Evolutionary conservation across 2,329 filamentous ascomycete genomes (phyloP).

Genomic region (Chaetomiaceae sp.): DNA sequence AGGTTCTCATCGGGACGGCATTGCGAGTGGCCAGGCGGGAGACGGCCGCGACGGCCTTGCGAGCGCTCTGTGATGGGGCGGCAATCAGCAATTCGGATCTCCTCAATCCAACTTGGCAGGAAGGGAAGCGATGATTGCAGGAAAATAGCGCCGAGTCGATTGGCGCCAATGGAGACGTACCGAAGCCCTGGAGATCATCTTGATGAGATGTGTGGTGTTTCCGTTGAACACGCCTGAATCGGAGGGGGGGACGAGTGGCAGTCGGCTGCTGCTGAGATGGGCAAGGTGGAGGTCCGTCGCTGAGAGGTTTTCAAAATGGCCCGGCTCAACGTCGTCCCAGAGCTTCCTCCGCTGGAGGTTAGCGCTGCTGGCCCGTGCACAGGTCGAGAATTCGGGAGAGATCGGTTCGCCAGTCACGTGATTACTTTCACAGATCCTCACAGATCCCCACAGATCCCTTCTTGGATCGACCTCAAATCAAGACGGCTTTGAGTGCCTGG

Average conservation of each 20-base stretch:
- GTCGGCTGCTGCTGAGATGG: slow-evolving; percentile 23
- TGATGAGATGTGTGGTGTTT: slow-evolving; percentile 44
- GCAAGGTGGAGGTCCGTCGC: slow-evolving; percentile 30
- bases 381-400: slow-evolving; percentile 16
- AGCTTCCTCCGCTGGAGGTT: slow-evolving; percentile 14
- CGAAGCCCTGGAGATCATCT: slow-evolving; percentile 55
- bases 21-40: slow-evolving; percentile 46
- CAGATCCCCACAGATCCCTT: no score
- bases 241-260: slow-evolving; percentile 27
- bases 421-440: no score
- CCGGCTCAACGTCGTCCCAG: slow-evolving; percentile 23
- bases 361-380: slow-evolving; percentile 17
- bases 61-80: slow-evolving; percentile 41
- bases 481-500: no score
- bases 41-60: slow-evolving; percentile 47
- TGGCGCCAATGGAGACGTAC: slow-evolving; percentile 39
- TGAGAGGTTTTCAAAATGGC: slow-evolving; percentile 43
- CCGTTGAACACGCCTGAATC: slow-evolving; percentile 37
- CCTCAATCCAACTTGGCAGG: no score
- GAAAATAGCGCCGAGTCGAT: background rate
- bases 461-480: background rate
- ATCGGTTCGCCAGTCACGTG: slow-evolving; percentile 26
- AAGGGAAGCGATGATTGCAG: background rate
- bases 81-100: slow-evolving; percentile 30
- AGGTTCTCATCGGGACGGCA: slow-evolving; percentile 48